phyloP scores from a whole-genome alignment of 257 asterid genomes.

The Leptodermis oblonga region DNA sequence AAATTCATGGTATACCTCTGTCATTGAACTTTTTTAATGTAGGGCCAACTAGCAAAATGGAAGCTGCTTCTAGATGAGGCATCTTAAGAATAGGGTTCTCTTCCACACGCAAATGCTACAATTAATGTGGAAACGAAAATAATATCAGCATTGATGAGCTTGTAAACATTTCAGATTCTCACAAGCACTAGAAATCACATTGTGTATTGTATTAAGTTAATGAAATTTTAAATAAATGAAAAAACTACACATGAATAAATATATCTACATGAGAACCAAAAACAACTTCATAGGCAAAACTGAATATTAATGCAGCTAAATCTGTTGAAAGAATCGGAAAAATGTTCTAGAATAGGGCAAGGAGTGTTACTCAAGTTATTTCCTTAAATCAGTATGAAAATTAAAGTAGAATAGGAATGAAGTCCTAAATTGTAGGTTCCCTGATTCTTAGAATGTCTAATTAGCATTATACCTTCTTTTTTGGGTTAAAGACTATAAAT shows the following conservation, averaged over 20 bases:
- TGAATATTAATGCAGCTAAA: not conserved
- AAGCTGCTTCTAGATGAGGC: slow-evolving; percentile 91
- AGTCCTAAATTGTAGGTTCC: too few species aligned
- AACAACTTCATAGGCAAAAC: not conserved
- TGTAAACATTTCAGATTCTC: not conserved
- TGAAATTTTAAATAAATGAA: not conserved
- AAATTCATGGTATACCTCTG: slow-evolving; percentile 52
- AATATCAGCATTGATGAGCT: slow-evolving; percentile 4
- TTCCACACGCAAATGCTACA: slow-evolving; percentile 97
- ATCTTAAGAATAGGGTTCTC: slow-evolving; percentile 97
- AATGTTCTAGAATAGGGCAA: too few species aligned
- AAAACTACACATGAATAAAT: not conserved
- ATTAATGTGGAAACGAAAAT: slow-evolving; percentile 12
- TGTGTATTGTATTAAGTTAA: not conserved
- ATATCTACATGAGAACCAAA: not conserved
- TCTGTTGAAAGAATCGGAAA: too few species aligned
- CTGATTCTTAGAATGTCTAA: too few species aligned
- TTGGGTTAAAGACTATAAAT: too few species aligned
- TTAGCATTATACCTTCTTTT: too few species aligned
- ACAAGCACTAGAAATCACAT: not conserved
- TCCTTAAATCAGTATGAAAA: too few species aligned
- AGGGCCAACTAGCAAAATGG: slow-evolving; percentile 91
- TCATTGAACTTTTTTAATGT: slow-evolving; percentile 94
- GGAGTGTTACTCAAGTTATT: too few species aligned
- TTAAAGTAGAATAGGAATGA: too few species aligned